phyloP scores from a whole-genome alignment of 768 basidiomycete species.

The Cystobasidium ongulense region DNA sequence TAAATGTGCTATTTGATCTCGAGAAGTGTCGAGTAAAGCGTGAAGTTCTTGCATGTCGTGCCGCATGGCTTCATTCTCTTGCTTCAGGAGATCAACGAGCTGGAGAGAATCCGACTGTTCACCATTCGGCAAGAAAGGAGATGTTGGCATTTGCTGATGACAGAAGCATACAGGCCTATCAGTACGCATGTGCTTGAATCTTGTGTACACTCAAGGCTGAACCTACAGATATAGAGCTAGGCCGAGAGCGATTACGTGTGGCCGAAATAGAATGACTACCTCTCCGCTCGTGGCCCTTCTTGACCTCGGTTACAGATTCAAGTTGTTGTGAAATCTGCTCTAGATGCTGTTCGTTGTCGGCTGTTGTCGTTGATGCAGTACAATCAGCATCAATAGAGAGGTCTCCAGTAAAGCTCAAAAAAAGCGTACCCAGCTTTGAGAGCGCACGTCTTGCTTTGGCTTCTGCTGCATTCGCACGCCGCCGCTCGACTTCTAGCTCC shows the following conservation, averaged over 20 bases:
- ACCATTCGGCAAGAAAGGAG: not conserved
- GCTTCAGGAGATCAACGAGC: slow-evolving; percentile 36
- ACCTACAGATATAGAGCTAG: slow-evolving; percentile 5
- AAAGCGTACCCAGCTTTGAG: slow-evolving; percentile 3
- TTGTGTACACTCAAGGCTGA: too few species aligned
- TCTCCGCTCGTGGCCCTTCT: slow-evolving; percentile 14
- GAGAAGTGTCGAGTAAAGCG: slow-evolving; percentile 34
- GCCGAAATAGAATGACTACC: slow-evolving; percentile 11
- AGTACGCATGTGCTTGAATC: not conserved
- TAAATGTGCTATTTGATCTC: slow-evolving; percentile 35
- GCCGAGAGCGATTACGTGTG: not conserved
- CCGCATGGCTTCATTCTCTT: slow-evolving; percentile 35
- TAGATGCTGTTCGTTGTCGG: slow-evolving; percentile 10
- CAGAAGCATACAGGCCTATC: not conserved
- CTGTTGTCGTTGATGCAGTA: not conserved
- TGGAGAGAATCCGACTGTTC: slow-evolving; percentile 35
- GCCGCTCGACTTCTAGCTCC: slow-evolving; percentile 64
- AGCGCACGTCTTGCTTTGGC: slow-evolving; percentile 48
- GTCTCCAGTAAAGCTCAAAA: not conserved
- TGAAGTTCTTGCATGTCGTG: slow-evolving; percentile 38
- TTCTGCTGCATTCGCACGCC: slow-evolving; percentile 63
- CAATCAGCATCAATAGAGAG: not conserved
- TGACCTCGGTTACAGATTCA: not conserved
- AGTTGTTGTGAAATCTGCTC: slow-evolving; percentile 9
- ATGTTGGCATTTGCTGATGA: not conserved